A percentile compares a stretch with the other conserved stretches of the same genome.
Evolutionary conservation across 1,139 yeast genomes (phyloP).

Genomic region (Geotrichum fermentans): DNA sequence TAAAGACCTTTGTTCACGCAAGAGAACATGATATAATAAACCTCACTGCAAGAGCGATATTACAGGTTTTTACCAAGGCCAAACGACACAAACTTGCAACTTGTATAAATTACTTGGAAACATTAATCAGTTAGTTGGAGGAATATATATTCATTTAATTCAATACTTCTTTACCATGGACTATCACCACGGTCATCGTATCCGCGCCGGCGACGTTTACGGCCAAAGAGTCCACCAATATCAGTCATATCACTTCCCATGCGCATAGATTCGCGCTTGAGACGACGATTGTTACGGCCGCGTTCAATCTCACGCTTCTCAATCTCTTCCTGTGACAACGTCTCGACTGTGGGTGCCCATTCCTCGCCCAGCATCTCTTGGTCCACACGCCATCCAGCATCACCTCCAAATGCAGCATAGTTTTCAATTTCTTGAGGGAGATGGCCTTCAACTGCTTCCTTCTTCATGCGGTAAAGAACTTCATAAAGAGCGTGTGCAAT

Average conservation of each 20-base stretch:
- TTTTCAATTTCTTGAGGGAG: slow-evolving; percentile 55
- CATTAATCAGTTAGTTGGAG: slow-evolving; percentile 1
- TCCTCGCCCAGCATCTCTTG: slow-evolving; percentile 60
- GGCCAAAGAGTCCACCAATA: slow-evolving; percentile 35
- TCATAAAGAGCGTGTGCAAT: slow-evolving; percentile 87
- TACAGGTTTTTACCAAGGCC: neutral
- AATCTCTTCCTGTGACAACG: slow-evolving; percentile 84
- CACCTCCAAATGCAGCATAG: slow-evolving; percentile 54
- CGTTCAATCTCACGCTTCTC: slow-evolving; percentile 93
- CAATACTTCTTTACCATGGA: slow-evolving; percentile 20
- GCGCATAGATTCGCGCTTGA: slow-evolving; percentile 77
- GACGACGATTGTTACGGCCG: slow-evolving; percentile 83
- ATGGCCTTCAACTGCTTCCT: slow-evolving; percentile 81
- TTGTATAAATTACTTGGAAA: slow-evolving; percentile 5
- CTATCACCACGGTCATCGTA: slow-evolving; percentile 26
- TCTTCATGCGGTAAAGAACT: slow-evolving; percentile 65
- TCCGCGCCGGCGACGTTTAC: slow-evolving; percentile 33
- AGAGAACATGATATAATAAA: slow-evolving; percentile 7
- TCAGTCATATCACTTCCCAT: slow-evolving; percentile 35
- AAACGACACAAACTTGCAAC: slow-evolving; percentile 2
- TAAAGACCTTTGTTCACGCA: neutral
- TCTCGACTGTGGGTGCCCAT: slow-evolving; percentile 89
- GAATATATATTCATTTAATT: neutral
- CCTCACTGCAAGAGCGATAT: slow-evolving; percentile 4
- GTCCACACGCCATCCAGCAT: slow-evolving; percentile 64